Evolutionary conservation across 1,139 yeast species (phyloP).

Genomic region (Torulaspora globosa): DNA sequence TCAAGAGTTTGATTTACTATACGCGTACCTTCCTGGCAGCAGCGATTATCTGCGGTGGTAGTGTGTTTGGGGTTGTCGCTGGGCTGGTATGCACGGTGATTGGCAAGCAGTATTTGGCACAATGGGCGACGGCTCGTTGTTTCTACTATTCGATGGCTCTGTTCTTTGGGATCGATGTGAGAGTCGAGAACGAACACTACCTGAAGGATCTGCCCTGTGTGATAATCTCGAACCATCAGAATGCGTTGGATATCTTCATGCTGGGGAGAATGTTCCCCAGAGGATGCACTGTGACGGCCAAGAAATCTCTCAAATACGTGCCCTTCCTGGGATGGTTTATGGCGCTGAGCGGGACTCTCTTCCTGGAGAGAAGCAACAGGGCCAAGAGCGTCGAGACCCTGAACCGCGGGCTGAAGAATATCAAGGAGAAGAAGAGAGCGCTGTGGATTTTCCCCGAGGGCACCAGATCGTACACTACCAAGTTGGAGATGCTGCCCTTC

Average conservation of each 20-base stretch:
- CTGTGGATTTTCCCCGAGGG: constrained; percentile 94
- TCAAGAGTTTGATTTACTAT: constrained; percentile 45
- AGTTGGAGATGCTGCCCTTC: constrained; percentile 73
- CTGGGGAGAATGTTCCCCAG: constrained; percentile 82
- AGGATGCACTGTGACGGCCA: constrained; percentile 90
- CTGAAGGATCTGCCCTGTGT: constrained; percentile 68
- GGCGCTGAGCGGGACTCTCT: constrained; percentile 85
- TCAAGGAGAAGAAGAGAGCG: constrained; percentile 61
- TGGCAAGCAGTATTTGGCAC: constrained; percentile 78
- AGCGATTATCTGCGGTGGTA: constrained; percentile 53
- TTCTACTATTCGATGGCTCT: constrained; percentile 60
- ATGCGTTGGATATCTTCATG: constrained; percentile 74
- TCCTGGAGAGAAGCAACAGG: constrained; percentile 79
- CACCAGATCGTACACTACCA: constrained; percentile 73
- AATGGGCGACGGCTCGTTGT: constrained; percentile 84
- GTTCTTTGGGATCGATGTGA: constrained; percentile 64
- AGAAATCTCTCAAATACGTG: constrained; percentile 71
- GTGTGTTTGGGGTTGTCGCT: constrained; percentile 71
- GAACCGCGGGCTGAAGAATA: constrained; percentile 57
- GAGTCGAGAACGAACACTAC: constrained; percentile 57
- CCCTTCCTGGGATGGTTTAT: constrained; percentile 98
- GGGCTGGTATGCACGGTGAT: constrained; percentile 61
- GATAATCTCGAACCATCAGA: constrained; percentile 85
- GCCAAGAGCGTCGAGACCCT: constrained; percentile 71
- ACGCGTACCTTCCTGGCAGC: constrained; percentile 53